Conservation (phyloP, 441 rosid species). For the Bocquillonia castaneifolia region DNA sequence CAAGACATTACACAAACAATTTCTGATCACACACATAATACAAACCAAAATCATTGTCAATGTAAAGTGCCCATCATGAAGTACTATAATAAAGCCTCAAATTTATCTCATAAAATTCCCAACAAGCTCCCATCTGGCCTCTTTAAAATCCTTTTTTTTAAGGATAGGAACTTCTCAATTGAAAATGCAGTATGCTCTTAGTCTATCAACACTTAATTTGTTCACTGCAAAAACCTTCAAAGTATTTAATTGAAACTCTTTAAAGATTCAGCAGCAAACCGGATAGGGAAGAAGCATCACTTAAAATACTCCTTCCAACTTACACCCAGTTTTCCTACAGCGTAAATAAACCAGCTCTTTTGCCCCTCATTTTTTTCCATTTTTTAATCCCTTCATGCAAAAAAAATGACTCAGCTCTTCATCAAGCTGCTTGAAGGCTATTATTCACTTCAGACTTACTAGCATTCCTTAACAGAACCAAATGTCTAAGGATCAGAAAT, state of each 20-base stretch:
- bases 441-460: constrained; percentile 1
- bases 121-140: not conserved
- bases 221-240: not conserved
- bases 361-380: not conserved
- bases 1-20: not conserved
- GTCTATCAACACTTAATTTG: not conserved
- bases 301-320: not conserved
- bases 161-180: not conserved
- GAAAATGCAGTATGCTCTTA: not conserved
- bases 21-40: not conserved
- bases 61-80: not conserved
- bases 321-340: not conserved
- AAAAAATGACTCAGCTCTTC: not conserved
- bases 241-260: not conserved
- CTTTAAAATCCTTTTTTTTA: not conserved
- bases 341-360: not conserved
- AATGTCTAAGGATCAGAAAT: not conserved
- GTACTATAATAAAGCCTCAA: not conserved
- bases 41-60: not conserved
- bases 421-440: not conserved
- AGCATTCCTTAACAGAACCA: not conserved
- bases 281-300: not conserved
- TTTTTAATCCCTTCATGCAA: not conserved
- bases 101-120: not conserved
- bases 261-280: constrained; percentile 6